Evolutionary conservation across 371 early-diverging fungal genomes (phyloP).

Genomic region (Smittium mucronatum): DNA sequence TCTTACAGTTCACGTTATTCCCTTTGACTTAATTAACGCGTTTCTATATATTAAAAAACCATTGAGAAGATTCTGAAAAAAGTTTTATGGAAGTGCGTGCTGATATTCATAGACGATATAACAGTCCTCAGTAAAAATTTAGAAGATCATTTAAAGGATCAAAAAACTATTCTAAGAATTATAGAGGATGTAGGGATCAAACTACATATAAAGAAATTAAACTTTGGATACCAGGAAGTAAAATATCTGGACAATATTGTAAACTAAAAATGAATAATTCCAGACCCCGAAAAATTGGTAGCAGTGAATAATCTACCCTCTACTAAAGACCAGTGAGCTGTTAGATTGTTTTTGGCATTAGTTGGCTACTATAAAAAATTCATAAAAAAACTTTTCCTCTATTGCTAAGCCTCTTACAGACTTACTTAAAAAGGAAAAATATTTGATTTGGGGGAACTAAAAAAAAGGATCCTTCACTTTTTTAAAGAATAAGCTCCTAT

Average conservation of each 20-base stretch:
- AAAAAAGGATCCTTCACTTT: background rate
- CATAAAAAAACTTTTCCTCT: conserved; percentile 17
- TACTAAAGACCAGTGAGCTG: conserved; percentile 3
- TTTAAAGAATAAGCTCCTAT: background rate
- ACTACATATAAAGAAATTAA: conserved; percentile 39
- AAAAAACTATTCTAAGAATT: conserved; percentile 24
- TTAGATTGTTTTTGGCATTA: conserved; percentile 26
- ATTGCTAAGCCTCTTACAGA: conserved; percentile 19
- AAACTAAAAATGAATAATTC: background rate
- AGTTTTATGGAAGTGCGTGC: conserved; percentile 25
- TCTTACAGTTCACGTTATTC: conserved; percentile 27
- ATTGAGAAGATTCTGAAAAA: conserved; percentile 31
- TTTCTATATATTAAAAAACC: conserved; percentile 26
- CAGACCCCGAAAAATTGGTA: background rate
- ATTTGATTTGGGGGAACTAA: background rate
- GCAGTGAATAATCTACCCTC: conserved; percentile 1
- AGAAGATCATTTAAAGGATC: conserved; percentile 35
- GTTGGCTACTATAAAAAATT: conserved; percentile 28
- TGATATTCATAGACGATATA: conserved; percentile 45
- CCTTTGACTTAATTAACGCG: conserved; percentile 34
- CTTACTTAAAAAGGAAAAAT: conserved; percentile 4
- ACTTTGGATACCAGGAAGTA: conserved; percentile 26
- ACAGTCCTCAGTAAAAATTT: conserved; percentile 36
- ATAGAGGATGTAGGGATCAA: conserved; percentile 15
- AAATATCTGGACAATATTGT: conserved; percentile 36